phyloP scores from a whole-genome alignment of 2,329 filamentous ascomycete genomes.

The Akanthomyces lecanii region DNA sequence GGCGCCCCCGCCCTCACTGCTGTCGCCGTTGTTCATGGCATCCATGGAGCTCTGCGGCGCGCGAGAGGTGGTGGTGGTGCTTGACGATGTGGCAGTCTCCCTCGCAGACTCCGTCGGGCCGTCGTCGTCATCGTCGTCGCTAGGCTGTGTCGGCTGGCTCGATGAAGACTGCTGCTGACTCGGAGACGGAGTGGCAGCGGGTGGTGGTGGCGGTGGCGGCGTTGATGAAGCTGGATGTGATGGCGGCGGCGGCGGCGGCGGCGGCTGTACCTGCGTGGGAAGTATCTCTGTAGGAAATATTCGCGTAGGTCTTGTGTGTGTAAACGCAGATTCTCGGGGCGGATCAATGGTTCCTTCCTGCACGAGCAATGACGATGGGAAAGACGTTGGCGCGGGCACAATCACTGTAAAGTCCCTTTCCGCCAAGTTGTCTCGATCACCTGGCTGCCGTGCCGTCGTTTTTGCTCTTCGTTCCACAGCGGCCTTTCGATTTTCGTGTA shows the following conservation, averaged over 20 bases:
- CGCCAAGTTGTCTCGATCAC: not conserved
- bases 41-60: not conserved
- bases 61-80: not conserved
- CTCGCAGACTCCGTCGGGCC: not conserved
- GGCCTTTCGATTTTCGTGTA: not conserved
- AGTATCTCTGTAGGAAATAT: not conserved
- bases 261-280: not conserved
- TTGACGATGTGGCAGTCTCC: not conserved
- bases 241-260: conserved; percentile 4
- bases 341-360: not conserved
- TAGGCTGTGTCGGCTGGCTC: not conserved
- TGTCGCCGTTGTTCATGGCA: not conserved
- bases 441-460: not conserved
- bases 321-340: not conserved
- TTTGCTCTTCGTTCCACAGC: not conserved
- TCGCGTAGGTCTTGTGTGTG: not conserved
- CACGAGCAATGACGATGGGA: conserved; percentile 21
- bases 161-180: not conserved
- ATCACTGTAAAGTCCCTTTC: conserved; percentile 29
- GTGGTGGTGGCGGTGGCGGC: not conserved
- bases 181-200: not conserved
- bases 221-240: not conserved
- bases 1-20: not conserved
- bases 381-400: conserved; percentile 30
- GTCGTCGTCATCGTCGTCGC: not conserved